Evolutionary conservation across 2,329 filamentous ascomycete species (phyloP), one percentile per base, ranked within the genome.

Genomic region (Pseudogymnoascus sp.): DNA sequence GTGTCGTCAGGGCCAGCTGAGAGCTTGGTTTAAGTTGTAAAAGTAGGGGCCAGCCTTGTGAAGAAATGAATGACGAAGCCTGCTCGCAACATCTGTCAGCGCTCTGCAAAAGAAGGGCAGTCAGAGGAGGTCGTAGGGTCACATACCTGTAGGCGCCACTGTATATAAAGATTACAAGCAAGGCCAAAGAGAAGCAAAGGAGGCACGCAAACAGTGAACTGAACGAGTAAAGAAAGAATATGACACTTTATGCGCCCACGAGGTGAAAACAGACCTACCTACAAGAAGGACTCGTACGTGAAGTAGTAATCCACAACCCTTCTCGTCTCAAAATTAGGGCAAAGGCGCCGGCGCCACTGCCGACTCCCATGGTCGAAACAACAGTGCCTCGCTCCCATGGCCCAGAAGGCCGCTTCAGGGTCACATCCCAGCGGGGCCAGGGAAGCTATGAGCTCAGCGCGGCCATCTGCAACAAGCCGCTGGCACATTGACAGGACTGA

Each of bases 321-420:
- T 21, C 28, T 33, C 28, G 50, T 56, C 50, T 56, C 50, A 56
- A 56, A 28, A 56, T 56, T 56, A 56, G 50, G 50, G 50, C 50
- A 56, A 33, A 33, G n/a, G 16, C 28, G 16, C 50, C 50, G 50
- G 50, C 50, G 50, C 50, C 50, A 56, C 50, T 33, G n/a, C 50
- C 50, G 50, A 56, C 50, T 18, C 50, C 28, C 50, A 56, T 56
- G 50, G 50, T 56, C 50, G 50, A 56, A 56, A 56, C 50, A 56
- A 21, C 16, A 33, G 50, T 35, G n/a, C 50, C 28, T 56, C 50
- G 50, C 50, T 33, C 50, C 50, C 50, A 56, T 56, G 50, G 50
- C 50, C 28, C 4, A 56, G 50, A 56, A 14, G 28, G n/a, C 25
- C 25, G 25, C 47, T 33, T 33, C 47, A 7, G 47, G 47, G 28